phyloP scores from a whole-genome alignment of 345 rosid genomes.

The Brassica incana region DNA sequence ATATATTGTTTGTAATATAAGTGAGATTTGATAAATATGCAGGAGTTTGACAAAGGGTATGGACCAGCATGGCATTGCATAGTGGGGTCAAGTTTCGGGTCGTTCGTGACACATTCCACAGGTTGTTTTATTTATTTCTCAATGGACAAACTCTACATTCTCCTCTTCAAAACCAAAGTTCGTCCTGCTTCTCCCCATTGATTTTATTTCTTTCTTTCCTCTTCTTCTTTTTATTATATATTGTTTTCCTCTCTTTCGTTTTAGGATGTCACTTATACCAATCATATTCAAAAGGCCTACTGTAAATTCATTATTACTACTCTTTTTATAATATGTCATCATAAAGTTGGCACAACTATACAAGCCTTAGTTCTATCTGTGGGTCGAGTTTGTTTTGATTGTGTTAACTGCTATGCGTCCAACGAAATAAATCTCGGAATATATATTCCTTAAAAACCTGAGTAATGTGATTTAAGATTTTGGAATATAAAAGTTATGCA shows the following conservation, averaged over 20 bases:
- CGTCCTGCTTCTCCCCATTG: conserved; percentile 41
- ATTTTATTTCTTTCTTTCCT: not conserved
- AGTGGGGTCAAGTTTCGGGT: conserved; percentile 85
- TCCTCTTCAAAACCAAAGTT: conserved; percentile 75
- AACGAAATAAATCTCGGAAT: not conserved
- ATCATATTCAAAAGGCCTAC: conserved; percentile 35
- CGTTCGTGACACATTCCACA: conserved; percentile 82
- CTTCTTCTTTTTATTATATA: not conserved
- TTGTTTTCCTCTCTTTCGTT: not conserved
- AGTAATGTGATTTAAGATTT: not conserved
- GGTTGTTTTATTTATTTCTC: conserved; percentile 87
- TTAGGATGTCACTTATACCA: conserved; percentile 30
- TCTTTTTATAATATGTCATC: not conserved
- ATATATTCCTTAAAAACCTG: not conserved
- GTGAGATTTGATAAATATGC: conserved; percentile 35
- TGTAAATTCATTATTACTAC: conserved; percentile 9
- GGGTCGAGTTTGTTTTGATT: not conserved
- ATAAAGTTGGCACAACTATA: not conserved
- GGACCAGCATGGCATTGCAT: conserved; percentile 99
- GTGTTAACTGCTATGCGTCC: not conserved
- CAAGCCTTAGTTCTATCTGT: not conserved
- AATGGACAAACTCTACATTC: conserved; percentile 69
- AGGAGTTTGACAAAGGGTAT: conserved; percentile 88
- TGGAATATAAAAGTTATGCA: not conserved
- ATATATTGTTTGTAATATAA: not conserved